A percentile compares a stretch with the other conserved stretches of the same genome.
phyloP scores from a whole-genome alignment of 2,329 filamentous ascomycete species.

The Dothiorella sarmentorum region DNA sequence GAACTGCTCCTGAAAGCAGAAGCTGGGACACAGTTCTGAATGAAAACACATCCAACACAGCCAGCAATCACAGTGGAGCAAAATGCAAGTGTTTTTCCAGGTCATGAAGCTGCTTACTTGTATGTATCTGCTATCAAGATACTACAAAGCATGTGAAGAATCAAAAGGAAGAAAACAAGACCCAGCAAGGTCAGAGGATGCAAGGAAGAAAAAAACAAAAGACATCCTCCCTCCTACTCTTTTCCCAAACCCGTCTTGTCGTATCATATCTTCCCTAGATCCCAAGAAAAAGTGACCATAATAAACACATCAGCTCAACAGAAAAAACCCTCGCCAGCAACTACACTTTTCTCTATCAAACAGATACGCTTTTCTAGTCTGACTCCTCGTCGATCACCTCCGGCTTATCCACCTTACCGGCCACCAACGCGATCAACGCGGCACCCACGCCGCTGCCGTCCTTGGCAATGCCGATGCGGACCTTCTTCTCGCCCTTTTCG shows the following conservation, averaged over 20 bases:
- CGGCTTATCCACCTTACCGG: slow-evolving; percentile 50
- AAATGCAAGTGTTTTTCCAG: background rate
- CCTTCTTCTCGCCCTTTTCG: slow-evolving; percentile 71
- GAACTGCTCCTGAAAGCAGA: too few relatives aligned
- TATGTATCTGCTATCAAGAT: background rate
- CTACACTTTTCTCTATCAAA: background rate
- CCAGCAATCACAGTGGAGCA: too few relatives aligned
- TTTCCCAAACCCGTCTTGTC: background rate
- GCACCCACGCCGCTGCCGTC: slow-evolving; percentile 95
- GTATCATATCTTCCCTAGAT: background rate
- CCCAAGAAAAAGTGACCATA: slow-evolving; percentile 1
- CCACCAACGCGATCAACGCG: slow-evolving; percentile 88
- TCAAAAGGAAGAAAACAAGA: background rate
- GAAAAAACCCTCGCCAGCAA: background rate
- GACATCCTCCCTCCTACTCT: background rate
- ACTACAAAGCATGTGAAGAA: background rate
- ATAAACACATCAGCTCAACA: slow-evolving; percentile 7
- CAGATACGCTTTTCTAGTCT: background rate
- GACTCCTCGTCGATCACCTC: slow-evolving; percentile 3
- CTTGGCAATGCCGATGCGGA: slow-evolving; percentile 93
- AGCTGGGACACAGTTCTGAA: too few relatives aligned
- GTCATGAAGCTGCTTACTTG: slow-evolving; percentile 10
- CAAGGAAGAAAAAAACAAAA: background rate
- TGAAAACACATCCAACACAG: too few relatives aligned
- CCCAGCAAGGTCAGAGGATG: background rate